Conservation (phyloP, 345 rosid genomes). For the Melastoma malabathricum region DNA sequence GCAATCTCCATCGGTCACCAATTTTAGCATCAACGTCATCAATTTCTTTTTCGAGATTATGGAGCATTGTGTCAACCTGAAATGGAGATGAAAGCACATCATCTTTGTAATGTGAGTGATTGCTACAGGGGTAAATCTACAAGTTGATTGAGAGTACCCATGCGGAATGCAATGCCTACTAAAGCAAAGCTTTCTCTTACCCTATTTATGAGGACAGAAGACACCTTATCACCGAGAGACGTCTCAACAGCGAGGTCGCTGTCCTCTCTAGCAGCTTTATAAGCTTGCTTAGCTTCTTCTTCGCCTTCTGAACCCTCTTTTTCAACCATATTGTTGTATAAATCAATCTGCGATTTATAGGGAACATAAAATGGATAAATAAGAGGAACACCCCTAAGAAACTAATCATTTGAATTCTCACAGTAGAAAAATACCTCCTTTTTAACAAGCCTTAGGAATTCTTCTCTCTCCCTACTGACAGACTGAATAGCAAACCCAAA, state of each 20-base stretch:
- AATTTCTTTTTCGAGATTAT: constrained; percentile 90
- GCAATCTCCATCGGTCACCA: constrained; percentile 81
- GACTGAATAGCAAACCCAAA: constrained; percentile 33
- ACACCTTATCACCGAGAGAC: constrained; percentile 57
- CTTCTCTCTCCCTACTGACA: constrained; percentile 94
- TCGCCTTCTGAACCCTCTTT: constrained; percentile 75
- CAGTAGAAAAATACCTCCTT: constrained; percentile 53
- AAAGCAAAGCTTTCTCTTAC: constrained; percentile 22
- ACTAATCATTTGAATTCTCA: background rate
- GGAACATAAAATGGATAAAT: background rate
- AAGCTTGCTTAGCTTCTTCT: constrained; percentile 69
- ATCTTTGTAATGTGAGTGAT: background rate
- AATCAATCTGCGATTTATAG: constrained; percentile 37
- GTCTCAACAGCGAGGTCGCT: constrained; percentile 48
- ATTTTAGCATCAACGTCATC: constrained; percentile 95
- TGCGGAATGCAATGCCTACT: background rate
- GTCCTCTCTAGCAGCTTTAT: constrained; percentile 80
- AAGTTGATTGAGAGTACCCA: background rate
- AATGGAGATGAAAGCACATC: constrained; percentile 7
- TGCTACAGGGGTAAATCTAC: background rate
- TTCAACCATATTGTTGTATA: constrained; percentile 85
- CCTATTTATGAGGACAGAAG: constrained; percentile 66
- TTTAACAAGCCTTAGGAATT: constrained; percentile 71
- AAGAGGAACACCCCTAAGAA: background rate
- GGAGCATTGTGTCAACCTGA: constrained; percentile 93